Base-by-base conservation (phyloP, 78 protist genomes). In the Cavenderia fasciculata region DNA sequence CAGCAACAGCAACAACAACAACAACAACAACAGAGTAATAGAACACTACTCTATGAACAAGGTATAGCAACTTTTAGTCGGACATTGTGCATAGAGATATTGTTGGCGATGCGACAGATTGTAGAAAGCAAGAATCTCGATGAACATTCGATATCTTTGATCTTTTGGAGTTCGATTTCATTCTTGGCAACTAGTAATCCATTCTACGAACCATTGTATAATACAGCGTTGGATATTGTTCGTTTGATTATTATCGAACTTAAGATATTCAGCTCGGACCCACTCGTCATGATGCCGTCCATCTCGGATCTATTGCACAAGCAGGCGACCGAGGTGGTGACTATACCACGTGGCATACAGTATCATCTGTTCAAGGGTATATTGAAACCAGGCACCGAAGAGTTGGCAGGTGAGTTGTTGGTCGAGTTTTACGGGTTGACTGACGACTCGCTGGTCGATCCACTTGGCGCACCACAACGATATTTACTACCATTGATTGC, bases 341-440 rank as follows among this genome's bases (percentile, higher is more conserved):
- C 41, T 0, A 82, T 82, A 31, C 89, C 89, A 52, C 49, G 89
- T 41, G 89, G 77, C 21, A 68, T 68, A 16, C 89, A 82, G 31
- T 82, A 82, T 43, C 89, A 82, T 57, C 61, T 82, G 4, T 82
- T 68, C 44, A 82, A 82, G 43, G 88, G 89, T 41, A 54, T 82
- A 16, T 43, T 68, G 29, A 46, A 69, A 43, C 72, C 76, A 27
- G 41, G 6, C 8, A 68, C 89, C 0, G 89, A 82, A 31, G 89
- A 82, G 19, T 38, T 56, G 21, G 29, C 70, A 10, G 52, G 77
- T 19, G 78, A 51, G 29, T 31, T 82, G 33, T 46, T 82, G 25
- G 73, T 82, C 16, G 2, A 47, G 0, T 82, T 52, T 44, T 66
- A 68, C 44, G 31, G 47, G 19, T 31, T 82, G 2, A 21, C 44